Conservation (phyloP, 208 protist species). For the Tritrichomonas foetus region DNA sequence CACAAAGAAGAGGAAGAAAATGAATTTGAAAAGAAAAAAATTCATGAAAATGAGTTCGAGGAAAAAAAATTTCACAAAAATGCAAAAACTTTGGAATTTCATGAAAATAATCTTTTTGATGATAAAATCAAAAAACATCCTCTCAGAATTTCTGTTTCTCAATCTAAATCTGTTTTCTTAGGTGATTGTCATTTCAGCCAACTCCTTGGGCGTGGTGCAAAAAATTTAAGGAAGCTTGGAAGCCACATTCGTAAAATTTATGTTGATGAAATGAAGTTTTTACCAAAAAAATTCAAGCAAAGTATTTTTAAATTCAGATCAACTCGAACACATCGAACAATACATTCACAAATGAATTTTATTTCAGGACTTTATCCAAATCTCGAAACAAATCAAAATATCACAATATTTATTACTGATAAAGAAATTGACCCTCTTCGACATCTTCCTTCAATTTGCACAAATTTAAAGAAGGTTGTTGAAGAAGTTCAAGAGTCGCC, state of each 20-base stretch:
- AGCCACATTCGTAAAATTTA: background rate
- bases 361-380: background rate
- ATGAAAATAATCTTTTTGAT: too few species aligned
- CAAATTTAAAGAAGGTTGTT: background rate
- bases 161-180: background rate
- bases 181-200: slow-evolving; percentile 12
- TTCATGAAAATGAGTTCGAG: too few species aligned
- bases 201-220: background rate
- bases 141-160: background rate
- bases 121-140: too few species aligned
- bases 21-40: too few species aligned
- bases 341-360: slow-evolving; percentile 16
- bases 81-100: too few species aligned
- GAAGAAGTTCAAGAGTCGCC: background rate
- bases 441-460: background rate
- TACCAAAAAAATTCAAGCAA: background rate
- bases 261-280: slow-evolving; percentile 5
- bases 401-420: background rate
- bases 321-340: background rate
- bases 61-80: too few species aligned
- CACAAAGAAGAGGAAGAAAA: too few species aligned
- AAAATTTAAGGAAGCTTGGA: background rate
- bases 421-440: background rate
- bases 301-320: background rate
- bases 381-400: background rate